Evolutionary conservation across 176 grass and related monocot species (phyloP), one percentile per base, ranked within the genome.

Genomic region (Phoenix dactylifera): DNA sequence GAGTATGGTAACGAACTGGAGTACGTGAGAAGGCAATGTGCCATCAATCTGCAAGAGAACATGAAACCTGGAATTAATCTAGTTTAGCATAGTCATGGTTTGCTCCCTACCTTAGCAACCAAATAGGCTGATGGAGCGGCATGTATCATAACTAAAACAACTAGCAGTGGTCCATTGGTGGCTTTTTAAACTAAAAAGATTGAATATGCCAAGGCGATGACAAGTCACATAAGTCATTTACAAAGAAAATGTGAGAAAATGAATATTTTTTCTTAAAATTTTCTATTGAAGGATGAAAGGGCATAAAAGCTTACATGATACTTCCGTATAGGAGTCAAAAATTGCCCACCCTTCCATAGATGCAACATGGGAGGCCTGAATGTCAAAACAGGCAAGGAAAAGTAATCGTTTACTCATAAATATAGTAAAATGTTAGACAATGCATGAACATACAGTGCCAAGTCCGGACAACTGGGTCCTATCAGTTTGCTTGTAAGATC

Each of bases 341-440:
- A 78, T 53, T 20, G 79, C 65, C 79, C 76, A 76, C 69, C 82
- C 85, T 82, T 86, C 74, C 65, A 29, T 63, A 74, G 60, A 78
- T 19, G 76, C 85, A 56, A 86, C 51, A 69, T 86, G 85, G 75
- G 76, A 78, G 49, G 16, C 76, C 90, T 95, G 65, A 22, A 54
- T 64, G 63, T 4, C 7, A 48, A 48, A 29, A 57, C 19, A 30
- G 54, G 32, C 30, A 15, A 32, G 35, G 9, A 44, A 57, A 32
- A 60, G 22, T 54, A 61, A 2, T 58, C 72, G 28, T 58, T 22
- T 5, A 44, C 22, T 44, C 25, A 6, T 55, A 49, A 57, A 10
- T 4, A 26, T 18, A 57, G 56, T 18, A 63, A 53, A 67, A 17
- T 61, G n/a, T 52, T 15, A 71, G 18, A 55, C 26, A 50, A 49